Percentiles rank a stretch among this genome's conserved stretches.
phyloP scores from a whole-genome alignment of 2,329 filamentous ascomycete species.

The Emericellopsis cladophorae region DNA sequence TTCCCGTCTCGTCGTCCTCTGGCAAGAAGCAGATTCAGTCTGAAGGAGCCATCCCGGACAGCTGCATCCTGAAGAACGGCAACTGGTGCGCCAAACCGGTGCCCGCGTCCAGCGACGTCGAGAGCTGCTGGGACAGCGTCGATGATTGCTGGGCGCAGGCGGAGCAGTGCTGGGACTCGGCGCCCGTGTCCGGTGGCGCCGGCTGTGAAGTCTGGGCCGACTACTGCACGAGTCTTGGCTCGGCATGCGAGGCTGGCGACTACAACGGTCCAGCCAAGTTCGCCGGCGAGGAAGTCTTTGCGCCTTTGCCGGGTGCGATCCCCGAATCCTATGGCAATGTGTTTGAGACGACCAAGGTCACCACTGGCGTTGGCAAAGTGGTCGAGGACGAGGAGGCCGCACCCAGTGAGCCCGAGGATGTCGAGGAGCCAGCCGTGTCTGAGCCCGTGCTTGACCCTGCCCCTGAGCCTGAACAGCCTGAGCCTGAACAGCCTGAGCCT shows the following conservation, averaged over 20 bases:
- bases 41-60: constrained; percentile 26
- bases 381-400: background rate
- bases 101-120: constrained; percentile 26
- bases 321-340: constrained; percentile 14
- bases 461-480: background rate
- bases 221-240: constrained; percentile 42
- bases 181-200: constrained; percentile 43
- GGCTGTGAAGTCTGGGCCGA: constrained; percentile 50
- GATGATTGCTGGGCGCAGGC: constrained; percentile 46
- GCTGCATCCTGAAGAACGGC: constrained; percentile 51
- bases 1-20: constrained; percentile 15
- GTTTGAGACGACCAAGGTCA: constrained; percentile 9
- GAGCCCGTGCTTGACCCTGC: background rate
- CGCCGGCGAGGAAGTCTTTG: constrained; percentile 18
- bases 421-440: background rate
- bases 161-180: constrained; percentile 43
- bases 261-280: constrained; percentile 35
- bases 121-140: constrained; percentile 46
- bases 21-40: background rate
- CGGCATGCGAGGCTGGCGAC: constrained; percentile 25
- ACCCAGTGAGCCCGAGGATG: background rate
- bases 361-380: background rate
- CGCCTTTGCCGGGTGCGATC: constrained; percentile 17
- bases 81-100: constrained; percentile 63
- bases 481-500: background rate